Evolutionary conservation across 441 rosid species (phyloP), one percentile per base, ranked within the genome.

Genomic region (Geranium incanum): DNA sequence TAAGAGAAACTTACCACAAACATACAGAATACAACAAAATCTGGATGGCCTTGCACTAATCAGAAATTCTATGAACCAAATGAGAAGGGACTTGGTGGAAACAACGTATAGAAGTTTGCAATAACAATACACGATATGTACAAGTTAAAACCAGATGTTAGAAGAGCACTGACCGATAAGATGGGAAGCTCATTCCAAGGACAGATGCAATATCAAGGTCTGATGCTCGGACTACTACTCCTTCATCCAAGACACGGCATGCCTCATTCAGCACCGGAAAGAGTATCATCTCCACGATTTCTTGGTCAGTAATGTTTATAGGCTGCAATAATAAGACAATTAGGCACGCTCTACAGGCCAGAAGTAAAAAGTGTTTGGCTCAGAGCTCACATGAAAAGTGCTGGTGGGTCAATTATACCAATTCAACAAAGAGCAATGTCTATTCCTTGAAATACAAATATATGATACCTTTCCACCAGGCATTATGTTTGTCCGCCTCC

Each of bases 231-330:
- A 92, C 82, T 28, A 94, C 93, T 6, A 94, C 76, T 67, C 87
- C 90, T 83, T 94, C 97, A n/a, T 88, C 94, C 36, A 94, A 81
- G 74, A 92, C 89, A 62, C 97, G 97, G 66, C 97, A 92, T 6
- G 97, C 89, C 86, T 94, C 99, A 38, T 92, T 94, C 69, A 92
- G 94, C 73, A 90, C 89, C n/a, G 99, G 99, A 79, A 92, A 94
- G 67, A 94, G 84, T 71, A 94, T 39, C 97, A 92, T 94, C 80
- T 92, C 97, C 81, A 90, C 69, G 45, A 95, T 86, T 70, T 92
- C 97, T 78, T 84, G 82, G 76, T 92, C 99, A 38, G 92, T 81
- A 43, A 92, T 75, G 70, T 84, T 81, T 76, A 89, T 80, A 67
- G 93, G 90, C 97, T 95, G 91, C 71, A 74, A 74, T 68, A 70